Conservation (phyloP, 345 rosid genomes). For the Pugionium dolabratum region DNA sequence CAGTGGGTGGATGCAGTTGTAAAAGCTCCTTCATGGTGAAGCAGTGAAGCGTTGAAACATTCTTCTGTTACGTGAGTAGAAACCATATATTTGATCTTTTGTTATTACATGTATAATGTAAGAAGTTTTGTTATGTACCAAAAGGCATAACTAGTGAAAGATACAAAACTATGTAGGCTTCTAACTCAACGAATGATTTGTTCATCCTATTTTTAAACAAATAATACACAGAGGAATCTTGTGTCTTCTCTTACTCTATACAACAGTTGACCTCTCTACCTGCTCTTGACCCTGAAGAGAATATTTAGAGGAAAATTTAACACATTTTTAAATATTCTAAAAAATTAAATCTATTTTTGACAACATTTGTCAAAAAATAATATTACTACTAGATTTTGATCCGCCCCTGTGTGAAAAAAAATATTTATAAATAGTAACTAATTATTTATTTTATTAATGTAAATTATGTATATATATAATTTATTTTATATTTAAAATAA, state of each 20-base stretch:
- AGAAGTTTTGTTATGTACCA: constrained; percentile 30
- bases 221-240: constrained; percentile 24
- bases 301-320: constrained; percentile 48
- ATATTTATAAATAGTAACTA: no score
- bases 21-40: constrained; percentile 98
- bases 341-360: no score
- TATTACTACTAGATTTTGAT: no score
- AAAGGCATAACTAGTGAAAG: constrained; percentile 33
- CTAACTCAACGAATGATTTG: constrained; percentile 34
- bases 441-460: no score
- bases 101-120: constrained; percentile 33
- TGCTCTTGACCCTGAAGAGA: constrained; percentile 33
- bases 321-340: constrained; percentile 39
- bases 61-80: constrained; percentile 29
- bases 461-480: no score
- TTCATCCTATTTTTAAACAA: constrained; percentile 32
- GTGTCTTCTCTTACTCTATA: constrained; percentile 27
- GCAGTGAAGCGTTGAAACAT: constrained; percentile 37
- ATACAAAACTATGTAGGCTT: constrained; percentile 28
- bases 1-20: constrained; percentile 96
- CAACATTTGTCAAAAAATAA: no score
- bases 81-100: constrained; percentile 22
- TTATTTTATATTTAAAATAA: no score
- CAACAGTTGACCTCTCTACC: not conserved
- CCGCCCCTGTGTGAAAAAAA: no score